A percentile compares a stretch with the other conserved stretches of the same genome.
These are phyloP conservation scores for Lotmaria passim DNA, from an alignment of 208 protist species.

Conservation along the genomic window DNA sequence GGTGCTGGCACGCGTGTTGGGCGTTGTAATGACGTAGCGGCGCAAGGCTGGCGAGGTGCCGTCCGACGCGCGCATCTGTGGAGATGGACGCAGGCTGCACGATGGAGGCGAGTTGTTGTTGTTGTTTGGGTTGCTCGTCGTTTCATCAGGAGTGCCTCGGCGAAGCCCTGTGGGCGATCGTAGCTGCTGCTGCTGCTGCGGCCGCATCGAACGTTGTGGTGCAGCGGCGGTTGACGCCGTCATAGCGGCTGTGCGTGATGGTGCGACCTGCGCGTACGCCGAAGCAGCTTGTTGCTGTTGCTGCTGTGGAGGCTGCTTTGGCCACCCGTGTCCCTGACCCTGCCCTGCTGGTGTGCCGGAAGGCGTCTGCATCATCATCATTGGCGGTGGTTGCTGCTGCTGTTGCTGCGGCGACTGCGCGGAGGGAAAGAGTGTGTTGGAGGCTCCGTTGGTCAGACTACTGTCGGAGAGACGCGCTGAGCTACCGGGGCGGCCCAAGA, in stretches of 20 bases:
- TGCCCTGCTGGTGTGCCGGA: not conserved
- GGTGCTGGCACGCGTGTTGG: constrained; percentile 1
- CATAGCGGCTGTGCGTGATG: constrained; percentile 1
- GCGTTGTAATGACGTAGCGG: constrained; percentile 32
- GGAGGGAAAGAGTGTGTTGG: not conserved
- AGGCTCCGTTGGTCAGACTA: not conserved
- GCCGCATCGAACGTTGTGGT: not conserved
- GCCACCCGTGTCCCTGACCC: not conserved
- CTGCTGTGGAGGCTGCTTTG: constrained; percentile 6
- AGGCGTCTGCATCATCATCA: not conserved
- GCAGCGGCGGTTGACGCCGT: not conserved
- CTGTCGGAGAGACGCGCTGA: not conserved
- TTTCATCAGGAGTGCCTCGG: constrained; percentile 20
- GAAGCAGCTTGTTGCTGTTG: not conserved
- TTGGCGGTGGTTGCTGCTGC: not conserved
- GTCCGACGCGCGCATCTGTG: constrained; percentile 26
- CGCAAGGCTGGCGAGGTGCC: constrained; percentile 30
- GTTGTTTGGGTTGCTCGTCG: not conserved
- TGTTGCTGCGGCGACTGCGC: not conserved
- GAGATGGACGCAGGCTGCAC: constrained; percentile 31
- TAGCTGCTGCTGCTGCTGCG: constrained; percentile 9
- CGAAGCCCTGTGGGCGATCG: not conserved
- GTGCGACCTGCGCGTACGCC: constrained; percentile 7
- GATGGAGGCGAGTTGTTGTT: constrained; percentile 17
- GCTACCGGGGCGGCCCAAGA: constrained; percentile 4